A percentile compares a stretch with the other conserved stretches of the same genome.
Conservation (phyloP, 345 rosid species). For the Dipteronia dyeriana region DNA sequence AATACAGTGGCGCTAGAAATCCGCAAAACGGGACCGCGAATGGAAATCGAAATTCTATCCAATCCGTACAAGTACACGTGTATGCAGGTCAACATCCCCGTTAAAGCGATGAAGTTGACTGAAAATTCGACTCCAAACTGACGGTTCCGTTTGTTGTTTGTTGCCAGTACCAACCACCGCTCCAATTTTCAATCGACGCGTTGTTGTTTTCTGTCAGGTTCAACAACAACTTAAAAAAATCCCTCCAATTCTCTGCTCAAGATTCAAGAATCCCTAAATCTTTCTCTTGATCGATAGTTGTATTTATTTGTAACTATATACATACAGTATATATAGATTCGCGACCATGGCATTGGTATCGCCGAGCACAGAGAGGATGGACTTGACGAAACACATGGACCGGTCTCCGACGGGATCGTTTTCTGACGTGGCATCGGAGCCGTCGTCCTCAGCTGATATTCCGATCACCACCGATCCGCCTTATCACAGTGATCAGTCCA, state of each 20-base stretch:
- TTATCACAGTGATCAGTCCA: constrained; percentile 52
- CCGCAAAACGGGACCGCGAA: neutral
- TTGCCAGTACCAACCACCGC: neutral
- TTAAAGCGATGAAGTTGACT: constrained; percentile 21
- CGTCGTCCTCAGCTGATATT: constrained; percentile 33
- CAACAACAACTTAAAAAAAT: neutral
- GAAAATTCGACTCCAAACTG: neutral
- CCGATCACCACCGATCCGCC: constrained; percentile 44
- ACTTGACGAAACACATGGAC: constrained; percentile 35
- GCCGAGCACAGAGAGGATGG: constrained; percentile 36
- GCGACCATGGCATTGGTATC: constrained; percentile 50
- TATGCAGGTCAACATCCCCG: constrained; percentile 16
- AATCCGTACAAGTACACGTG: constrained; percentile 21
- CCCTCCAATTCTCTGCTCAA: constrained; percentile 1
- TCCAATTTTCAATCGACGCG: neutral
- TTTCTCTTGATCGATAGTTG: neutral
- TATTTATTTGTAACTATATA: too few relatives aligned
- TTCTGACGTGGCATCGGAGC: constrained; percentile 42
- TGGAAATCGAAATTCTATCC: neutral
- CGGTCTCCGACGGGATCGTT: constrained; percentile 33
- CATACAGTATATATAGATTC: neutral
- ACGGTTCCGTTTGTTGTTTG: constrained; percentile 9
- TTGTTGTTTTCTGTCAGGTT: neutral
- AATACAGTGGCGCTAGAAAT: neutral
- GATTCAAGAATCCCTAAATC: constrained; percentile 10